phyloP scores from a whole-genome alignment of 1,284 basidiomycete species.

The Trametes pubescens region DNA sequence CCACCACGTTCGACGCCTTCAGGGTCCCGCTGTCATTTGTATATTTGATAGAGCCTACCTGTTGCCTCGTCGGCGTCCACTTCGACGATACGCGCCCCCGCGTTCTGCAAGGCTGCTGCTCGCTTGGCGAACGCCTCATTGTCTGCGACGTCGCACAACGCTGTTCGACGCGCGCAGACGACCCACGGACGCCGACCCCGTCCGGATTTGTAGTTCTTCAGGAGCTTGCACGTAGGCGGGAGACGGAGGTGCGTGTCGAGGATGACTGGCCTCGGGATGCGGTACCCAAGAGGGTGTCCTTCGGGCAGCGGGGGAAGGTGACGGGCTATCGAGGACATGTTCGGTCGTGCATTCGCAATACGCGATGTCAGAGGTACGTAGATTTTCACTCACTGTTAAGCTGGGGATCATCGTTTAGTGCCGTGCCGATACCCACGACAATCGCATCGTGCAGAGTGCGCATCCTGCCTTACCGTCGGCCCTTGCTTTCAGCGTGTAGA shows the following conservation, averaged over 20 bases:
- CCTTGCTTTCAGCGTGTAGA: background rate
- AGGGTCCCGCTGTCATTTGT: background rate
- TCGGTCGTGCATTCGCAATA: background rate
- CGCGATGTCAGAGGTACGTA: background rate
- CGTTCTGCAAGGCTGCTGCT: slow-evolving; percentile 49
- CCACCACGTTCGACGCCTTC: background rate
- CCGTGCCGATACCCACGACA: slow-evolving; percentile 90
- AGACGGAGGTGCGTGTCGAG: slow-evolving; percentile 83
- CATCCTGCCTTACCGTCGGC: slow-evolving; percentile 62
- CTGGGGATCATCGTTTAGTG: slow-evolving; percentile 92
- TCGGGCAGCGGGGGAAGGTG: slow-evolving; percentile 58
- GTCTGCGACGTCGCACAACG: slow-evolving; percentile 23
- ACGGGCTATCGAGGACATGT: slow-evolving; percentile 51
- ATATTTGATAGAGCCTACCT: background rate
- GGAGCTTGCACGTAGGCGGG: slow-evolving; percentile 73
- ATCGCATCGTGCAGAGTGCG: slow-evolving; percentile 93
- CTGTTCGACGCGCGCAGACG: slow-evolving; percentile 51
- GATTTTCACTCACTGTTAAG: slow-evolving; percentile 75
- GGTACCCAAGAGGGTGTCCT: slow-evolving; percentile 46
- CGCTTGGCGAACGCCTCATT: slow-evolving; percentile 48
- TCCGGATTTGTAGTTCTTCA: slow-evolving; percentile 69
- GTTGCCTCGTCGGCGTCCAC: slow-evolving; percentile 38
- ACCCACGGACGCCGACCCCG: slow-evolving; percentile 82
- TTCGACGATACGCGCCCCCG: slow-evolving; percentile 63
- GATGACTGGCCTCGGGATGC: slow-evolving; percentile 84